Conservation (phyloP, 192 early-diverging fungal species). For the Backusella circina region DNA sequence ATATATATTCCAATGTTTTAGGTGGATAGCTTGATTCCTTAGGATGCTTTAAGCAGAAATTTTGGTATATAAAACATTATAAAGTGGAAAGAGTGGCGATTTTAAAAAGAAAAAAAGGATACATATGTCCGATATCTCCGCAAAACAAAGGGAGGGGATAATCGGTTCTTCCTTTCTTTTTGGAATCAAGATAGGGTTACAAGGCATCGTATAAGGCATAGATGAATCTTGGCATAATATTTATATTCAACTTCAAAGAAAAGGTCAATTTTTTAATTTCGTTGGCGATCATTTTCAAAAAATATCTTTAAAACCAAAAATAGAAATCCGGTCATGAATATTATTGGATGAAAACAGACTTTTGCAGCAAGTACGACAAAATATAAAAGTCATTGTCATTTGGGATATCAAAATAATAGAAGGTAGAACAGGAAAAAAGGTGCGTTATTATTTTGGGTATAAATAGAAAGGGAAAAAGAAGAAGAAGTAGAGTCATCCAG, state of each 20-base stretch:
- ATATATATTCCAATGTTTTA: too few species aligned
- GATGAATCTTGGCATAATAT: background rate
- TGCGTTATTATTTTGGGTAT: background rate
- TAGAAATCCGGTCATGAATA: background rate
- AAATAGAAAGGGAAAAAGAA: background rate
- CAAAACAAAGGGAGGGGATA: background rate
- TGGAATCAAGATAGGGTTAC: background rate
- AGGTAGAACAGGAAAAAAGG: too few species aligned
- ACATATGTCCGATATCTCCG: background rate
- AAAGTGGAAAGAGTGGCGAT: background rate
- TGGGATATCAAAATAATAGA: background rate
- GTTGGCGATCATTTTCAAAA: background rate
- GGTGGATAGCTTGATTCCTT: background rate
- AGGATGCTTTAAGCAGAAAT: background rate
- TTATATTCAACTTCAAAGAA: background rate
- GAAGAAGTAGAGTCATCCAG: background rate
- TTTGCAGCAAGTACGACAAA: background rate
- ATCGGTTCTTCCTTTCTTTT: background rate
- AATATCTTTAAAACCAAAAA: background rate
- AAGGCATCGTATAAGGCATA: background rate
- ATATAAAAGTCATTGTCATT: background rate
- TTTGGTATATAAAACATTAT: background rate
- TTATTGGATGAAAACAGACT: background rate
- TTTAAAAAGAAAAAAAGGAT: background rate
- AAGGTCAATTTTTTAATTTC: background rate